A percentile compares a stretch with the other conserved stretches of the same genome.
Evolutionary conservation across 2,329 filamentous ascomycete genomes (phyloP).

Genomic region (Aspergillus phoenicis): DNA sequence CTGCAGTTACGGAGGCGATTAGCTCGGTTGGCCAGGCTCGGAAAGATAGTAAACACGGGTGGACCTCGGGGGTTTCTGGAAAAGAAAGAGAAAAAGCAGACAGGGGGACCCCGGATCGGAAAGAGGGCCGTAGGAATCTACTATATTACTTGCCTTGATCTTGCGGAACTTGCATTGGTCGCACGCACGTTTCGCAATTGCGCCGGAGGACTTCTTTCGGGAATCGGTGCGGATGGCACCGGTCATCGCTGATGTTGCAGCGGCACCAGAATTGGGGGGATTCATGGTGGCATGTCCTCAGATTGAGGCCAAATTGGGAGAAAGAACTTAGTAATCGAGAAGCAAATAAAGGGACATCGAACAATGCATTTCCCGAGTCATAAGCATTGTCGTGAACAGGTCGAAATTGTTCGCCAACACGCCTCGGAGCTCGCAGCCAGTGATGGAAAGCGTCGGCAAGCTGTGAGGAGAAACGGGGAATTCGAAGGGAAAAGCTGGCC

Average conservation of each 20-base stretch:
- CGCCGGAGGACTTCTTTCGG: slow-evolving; percentile 25
- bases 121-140: not conserved
- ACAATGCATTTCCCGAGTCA: not conserved
- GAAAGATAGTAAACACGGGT: not conserved
- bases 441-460: not conserved
- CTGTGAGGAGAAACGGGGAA: slow-evolving; percentile 8
- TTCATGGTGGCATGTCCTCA: slow-evolving; percentile 31
- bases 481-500: slow-evolving; percentile 2
- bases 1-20: slow-evolving; percentile 20
- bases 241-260: slow-evolving; percentile 22
- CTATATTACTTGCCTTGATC: slow-evolving; percentile 34
- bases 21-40: not conserved
- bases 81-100: not conserved
- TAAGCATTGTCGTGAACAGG: not conserved
- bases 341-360: not conserved
- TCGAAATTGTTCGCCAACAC: not conserved
- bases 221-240: slow-evolving; percentile 28
- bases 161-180: slow-evolving; percentile 47
- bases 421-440: not conserved
- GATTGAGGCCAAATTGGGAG: not conserved
- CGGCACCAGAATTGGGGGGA: slow-evolving; percentile 21
- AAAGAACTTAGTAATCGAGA: not conserved
- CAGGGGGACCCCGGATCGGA: not conserved
- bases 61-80: not conserved
- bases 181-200: slow-evolving; percentile 42